Evolutionary conservation across 176 grass and related monocot species (phyloP), one percentile per base, ranked within the genome.

Genomic region (Elymus sibiricus): DNA sequence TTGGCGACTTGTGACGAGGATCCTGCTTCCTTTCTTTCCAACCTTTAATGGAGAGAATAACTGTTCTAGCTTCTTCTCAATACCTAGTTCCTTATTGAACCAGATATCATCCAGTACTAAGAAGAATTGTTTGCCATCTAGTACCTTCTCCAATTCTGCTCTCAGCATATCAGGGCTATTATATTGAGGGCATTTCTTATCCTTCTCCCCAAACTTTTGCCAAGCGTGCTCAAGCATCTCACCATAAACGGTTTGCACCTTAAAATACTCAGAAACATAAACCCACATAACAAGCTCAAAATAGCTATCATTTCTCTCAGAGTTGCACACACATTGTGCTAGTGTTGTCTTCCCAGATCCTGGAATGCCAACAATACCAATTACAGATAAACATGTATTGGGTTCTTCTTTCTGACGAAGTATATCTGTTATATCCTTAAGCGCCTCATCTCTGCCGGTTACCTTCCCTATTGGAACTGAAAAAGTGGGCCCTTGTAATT

Each of bases 91-190:
- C 2, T 35, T 21, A 70, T 72, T 28, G 35, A 21, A 35, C 89
- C 85, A 84, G 47, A 87, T 15, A 91, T 87, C 85, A 87, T 91
- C 80, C 11, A 91, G 70, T 73, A 87, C 79, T 61, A 91, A 28
- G 3, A 87, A 58, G 7, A 84, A 71, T 38, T 15, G 22, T 58
- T 64, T 79, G 19, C 59, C 37, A 21, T 10, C 3, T 24, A 79
- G 13, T 11, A 9, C 38, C 9, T 40, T 37, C 10, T 64, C 24
- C 24, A 80, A 11, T 15, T 64, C 64, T 16, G 28, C 7, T 3
- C 64, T 3, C 44, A 64, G 78, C 38, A 16, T 22, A 15, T 21
- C 12, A 46, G 29, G 38, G 44, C 29, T 80, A 10, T 7, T 80
- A 38, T 12, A 63, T 9, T 65, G 5, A 44, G 37, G 60, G 2